These are phyloP conservation scores for Quercus dentata DNA, from an alignment of 306 rosid genomes.

Conservation along the genomic window DNA sequence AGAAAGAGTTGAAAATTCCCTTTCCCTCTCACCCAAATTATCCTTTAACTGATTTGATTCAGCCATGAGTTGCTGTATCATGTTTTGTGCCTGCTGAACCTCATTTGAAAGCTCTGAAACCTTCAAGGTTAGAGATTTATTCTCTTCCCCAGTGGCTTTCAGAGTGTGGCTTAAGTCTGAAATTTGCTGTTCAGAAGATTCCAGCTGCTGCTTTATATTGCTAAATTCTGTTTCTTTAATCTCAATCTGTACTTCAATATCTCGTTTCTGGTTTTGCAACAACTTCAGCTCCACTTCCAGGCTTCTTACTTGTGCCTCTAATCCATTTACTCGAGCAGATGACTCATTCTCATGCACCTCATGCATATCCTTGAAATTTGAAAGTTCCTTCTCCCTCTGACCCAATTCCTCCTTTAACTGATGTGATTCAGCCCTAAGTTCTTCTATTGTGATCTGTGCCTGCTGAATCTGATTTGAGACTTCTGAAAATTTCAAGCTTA, in stretches of 20 bases:
- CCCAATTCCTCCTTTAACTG: slow-evolving; percentile 48
- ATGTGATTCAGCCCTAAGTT: slow-evolving; percentile 40
- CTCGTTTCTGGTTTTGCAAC: slow-evolving; percentile 39
- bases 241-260: slow-evolving; percentile 42
- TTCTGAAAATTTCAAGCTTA: slow-evolving; percentile 48
- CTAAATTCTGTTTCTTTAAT: slow-evolving; percentile 26
- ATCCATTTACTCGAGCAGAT: slow-evolving; percentile 35
- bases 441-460: slow-evolving; percentile 47
- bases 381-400: slow-evolving; percentile 49
- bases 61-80: too few relatives aligned
- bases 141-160: too few relatives aligned
- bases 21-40: too few relatives aligned
- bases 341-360: slow-evolving; percentile 43
- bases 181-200: too few relatives aligned
- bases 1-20: too few relatives aligned
- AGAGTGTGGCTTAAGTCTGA: too few relatives aligned
- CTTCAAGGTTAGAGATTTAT: too few relatives aligned
- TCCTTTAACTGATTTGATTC: too few relatives aligned
- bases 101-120: too few relatives aligned
- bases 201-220: too few relatives aligned
- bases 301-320: slow-evolving; percentile 34
- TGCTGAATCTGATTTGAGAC: slow-evolving; percentile 48
- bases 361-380: slow-evolving; percentile 51
- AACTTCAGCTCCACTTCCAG: slow-evolving; percentile 42
- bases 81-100: too few relatives aligned